These are phyloP conservation scores for Nicotiana paniculata DNA, from an alignment of 257 asterid genomes.

Conservation along the genomic window DNA sequence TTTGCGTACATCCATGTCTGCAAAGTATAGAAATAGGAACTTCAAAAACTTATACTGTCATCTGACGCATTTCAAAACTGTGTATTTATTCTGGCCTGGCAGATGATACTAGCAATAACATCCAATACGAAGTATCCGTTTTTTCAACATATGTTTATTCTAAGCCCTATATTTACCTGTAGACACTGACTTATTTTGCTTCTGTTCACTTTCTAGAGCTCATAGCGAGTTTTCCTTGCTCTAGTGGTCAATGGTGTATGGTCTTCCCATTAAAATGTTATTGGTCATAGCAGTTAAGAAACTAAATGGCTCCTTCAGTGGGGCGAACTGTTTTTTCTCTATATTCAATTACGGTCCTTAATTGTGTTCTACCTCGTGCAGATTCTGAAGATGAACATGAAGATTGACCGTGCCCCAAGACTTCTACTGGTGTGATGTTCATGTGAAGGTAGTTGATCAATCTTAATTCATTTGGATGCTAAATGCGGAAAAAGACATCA, in stretches of 20 bases:
- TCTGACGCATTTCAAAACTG: neutral
- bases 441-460: conserved; percentile 1
- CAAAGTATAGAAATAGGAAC: neutral
- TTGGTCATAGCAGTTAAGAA: neutral
- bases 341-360: neutral
- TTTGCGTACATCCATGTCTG: neutral
- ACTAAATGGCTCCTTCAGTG: neutral
- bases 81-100: neutral
- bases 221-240: neutral
- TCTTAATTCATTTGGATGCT: conserved; percentile 3
- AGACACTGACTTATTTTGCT: neutral
- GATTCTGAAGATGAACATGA: conserved; percentile 55
- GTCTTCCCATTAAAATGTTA: neutral
- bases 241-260: neutral
- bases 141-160: neutral
- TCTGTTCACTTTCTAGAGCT: neutral
- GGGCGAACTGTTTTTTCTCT: neutral
- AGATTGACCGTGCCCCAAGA: conserved; percentile 28
- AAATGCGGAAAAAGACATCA: neutral
- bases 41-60: neutral
- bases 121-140: neutral
- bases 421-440: neutral
- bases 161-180: neutral
- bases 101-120: neutral
- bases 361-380: conserved; percentile 13